These are phyloP conservation scores for Verticillium nubilum DNA, from an alignment of 2,329 filamentous ascomycete genomes.

Conservation along the genomic window DNA sequence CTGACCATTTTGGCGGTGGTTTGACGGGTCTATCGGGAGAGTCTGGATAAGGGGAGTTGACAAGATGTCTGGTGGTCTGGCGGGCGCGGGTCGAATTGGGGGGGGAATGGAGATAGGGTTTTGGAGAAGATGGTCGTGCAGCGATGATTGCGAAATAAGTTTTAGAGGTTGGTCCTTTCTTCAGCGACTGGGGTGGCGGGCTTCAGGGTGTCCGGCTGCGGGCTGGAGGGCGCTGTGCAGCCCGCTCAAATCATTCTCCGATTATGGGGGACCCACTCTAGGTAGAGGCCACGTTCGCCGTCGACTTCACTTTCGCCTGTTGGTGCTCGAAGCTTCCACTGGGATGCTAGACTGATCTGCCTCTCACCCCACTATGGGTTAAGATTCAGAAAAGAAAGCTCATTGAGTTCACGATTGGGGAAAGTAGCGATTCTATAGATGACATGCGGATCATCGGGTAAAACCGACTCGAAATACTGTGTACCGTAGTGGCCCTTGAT, in stretches of 20 bases:
- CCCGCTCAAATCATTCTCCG: background rate
- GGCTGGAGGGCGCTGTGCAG: background rate
- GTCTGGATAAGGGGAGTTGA: background rate
- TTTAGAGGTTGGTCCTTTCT: background rate
- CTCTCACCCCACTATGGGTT: no score
- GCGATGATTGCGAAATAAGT: background rate
- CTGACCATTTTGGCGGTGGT: constrained; percentile 18
- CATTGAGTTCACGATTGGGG: no score
- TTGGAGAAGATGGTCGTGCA: background rate
- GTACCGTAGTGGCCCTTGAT: no score
- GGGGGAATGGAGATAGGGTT: background rate
- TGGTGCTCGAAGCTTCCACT: background rate
- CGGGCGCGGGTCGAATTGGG: background rate
- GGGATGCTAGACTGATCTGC: background rate
- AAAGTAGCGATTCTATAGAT: no score
- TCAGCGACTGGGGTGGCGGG: background rate
- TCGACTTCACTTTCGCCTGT: background rate
- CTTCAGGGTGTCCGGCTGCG: background rate
- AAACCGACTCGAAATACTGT: no score
- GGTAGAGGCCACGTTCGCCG: background rate
- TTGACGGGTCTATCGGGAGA: background rate
- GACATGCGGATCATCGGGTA: no score
- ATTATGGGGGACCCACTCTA: background rate
- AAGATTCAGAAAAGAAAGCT: no score
- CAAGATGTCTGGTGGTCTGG: background rate